Evolutionary conservation across 169 alveolate genomes (phyloP), one percentile per base, ranked within the genome.

Genomic region (Plasmodium adleri): DNA sequence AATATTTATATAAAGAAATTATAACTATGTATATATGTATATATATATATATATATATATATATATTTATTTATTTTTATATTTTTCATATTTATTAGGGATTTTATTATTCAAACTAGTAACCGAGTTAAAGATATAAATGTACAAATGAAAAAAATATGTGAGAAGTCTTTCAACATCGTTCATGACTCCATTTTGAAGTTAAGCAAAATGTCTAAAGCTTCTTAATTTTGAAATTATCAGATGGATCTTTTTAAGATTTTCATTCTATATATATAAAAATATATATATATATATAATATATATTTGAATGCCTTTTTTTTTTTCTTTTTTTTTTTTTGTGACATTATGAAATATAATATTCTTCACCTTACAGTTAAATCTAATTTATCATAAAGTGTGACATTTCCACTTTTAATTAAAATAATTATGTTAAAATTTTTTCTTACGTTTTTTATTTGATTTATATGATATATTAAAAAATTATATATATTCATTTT

Each of bases 51-150:
- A 1, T 28, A 2, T 28, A 1, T 28, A 2, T 28, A 0, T 28
- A 28, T 28, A 3, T 54, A n/a, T 54, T 2, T 17, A 22, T 24
- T 6, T 24, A 5, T 62, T 12, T 24, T 0, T 17, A 62, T 17
- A 24, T 7, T 62, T 22, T 52, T 45, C 15, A 20, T 22, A 20
- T 10, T 74, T 74, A 59, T 74, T 66, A 83, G 91, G 91, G 83
- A 83, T 45, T 83, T 83, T 63, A 43, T 83, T 50, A 17, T 83
- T 45, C 91, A 83, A 68, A 83, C 91, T 9, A 63, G 68, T 24
- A 83, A 83, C 20, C 72, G 91, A 67, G 13, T 83, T 64, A 67
- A 83, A 62, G 91, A 67, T 68, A 83, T 83, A 70, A 83, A 83
- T 49, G 45, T 83, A 32, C 91, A 83, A 28, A 83, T 83, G 83